Base-by-base conservation (phyloP, 208 protist genomes). In the Lotmaria passim region DNA sequence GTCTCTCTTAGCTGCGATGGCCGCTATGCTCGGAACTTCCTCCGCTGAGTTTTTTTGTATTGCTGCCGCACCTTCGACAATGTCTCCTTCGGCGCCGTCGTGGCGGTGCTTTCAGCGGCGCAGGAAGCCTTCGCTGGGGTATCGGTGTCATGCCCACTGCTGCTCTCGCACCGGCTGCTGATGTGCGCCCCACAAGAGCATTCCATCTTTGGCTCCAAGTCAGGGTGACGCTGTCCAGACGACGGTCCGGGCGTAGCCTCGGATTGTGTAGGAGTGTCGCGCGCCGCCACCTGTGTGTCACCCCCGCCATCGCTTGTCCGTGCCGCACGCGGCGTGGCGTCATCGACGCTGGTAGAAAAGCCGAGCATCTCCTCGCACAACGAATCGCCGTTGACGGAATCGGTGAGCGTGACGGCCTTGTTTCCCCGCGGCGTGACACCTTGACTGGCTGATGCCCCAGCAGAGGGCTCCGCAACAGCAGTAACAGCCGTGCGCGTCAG, bases 61-160 rank as follows among this genome's bases (percentile, higher is more conserved):
- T 61, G 64, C 41, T 61, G 64, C 44, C 51, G 53, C 52, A 33
- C 26, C 51, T 70, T 56, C n/a, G 53, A 62, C 11, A 30, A 3
- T 24, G 23, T 60, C 19, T 52, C 31, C 50, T 47, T 31, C 39
- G 36, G 44, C 24, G 38, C 23, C 7, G 30, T 30, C 7, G 36
- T 3, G 50, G 23, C 63, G 8, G 38, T 34, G 30, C 28, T 14
- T 19, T n/a, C 51, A 7, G 60, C 30, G 14, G 33, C 11, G 3
- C 8, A 15, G 1, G 38, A 46, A 2, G 24, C 38, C 10, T 24
- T 12, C 56, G 30, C 56, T 5, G 56, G 33, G 6, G 56, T 61
- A 23, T 47, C 21, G 21, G 7, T 3, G 6, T 38, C 34, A 21
- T 31, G 21, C 21, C 28, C 31, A 11, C 31, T 23, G 10, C 46